Conservation (phyloP, 352 stramenopile genomes). For the Elongisporangium senticosum region DNA sequence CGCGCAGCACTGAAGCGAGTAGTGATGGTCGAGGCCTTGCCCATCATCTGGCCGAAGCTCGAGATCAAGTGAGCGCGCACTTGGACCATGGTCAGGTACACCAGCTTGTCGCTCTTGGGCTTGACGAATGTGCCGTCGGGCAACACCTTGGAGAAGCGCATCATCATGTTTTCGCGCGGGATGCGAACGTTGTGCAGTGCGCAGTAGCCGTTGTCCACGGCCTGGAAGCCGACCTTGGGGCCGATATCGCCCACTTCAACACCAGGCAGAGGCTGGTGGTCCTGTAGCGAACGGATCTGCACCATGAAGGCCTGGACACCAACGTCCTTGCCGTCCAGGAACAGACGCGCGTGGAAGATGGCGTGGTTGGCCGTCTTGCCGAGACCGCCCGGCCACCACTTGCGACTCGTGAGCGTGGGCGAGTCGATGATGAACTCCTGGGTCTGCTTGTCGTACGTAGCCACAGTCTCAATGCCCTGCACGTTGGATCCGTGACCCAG, state of each 20-base stretch:
- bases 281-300: conserved; percentile 78
- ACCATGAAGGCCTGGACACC: conserved; percentile 95
- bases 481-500: conserved; percentile 93
- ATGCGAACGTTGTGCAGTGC: conserved; percentile 86
- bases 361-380: conserved; percentile 89
- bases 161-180: conserved; percentile 48
- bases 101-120: conserved; percentile 37
- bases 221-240: conserved; percentile 89
- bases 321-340: conserved; percentile 39
- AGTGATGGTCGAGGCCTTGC: conserved; percentile 15
- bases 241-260: conserved; percentile 90
- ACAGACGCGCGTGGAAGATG: conserved; percentile 89
- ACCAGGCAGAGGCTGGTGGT: conserved; percentile 73
- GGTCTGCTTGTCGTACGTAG: conserved; percentile 82
- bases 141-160: conserved; percentile 29
- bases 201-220: conserved; percentile 90
- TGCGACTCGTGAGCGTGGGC: conserved; percentile 90
- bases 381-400: conserved; percentile 95
- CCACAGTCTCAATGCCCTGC: conserved; percentile 88
- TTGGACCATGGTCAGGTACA: conserved; percentile 42
- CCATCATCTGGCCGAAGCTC: conserved; percentile 12
- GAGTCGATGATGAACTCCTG: conserved; percentile 94
- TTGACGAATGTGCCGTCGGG: conserved; percentile 28
- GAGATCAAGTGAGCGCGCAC: conserved; percentile 17
- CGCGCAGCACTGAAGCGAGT: conserved; percentile 22